Evolutionary conservation across 345 rosid genomes (phyloP), one percentile per base, ranked within the genome.

Genomic region (Salix viminalis): DNA sequence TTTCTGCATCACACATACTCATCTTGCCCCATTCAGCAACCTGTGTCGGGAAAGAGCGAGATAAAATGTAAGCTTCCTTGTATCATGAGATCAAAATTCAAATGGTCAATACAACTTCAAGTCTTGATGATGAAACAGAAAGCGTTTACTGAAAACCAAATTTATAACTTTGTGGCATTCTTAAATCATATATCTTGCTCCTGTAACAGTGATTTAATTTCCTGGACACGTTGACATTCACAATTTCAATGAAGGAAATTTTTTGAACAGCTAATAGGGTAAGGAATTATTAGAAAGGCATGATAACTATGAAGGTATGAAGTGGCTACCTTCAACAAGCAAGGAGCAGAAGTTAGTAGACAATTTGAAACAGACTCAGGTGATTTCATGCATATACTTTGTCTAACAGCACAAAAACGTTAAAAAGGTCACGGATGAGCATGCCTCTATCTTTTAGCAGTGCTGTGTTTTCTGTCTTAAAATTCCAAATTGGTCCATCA

Each of bases 1-100:
- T 88, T 81, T 96, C 97, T 5, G 97, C 98, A 79, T 96, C 98
- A 19, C 98, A 94, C 91, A 96, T 92, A 70, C 93, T 88, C 99
- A 96, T 96, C 86, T 80, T 90, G 70, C 99, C 99, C 99, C 99
- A 96, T 79, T 94, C 94, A 61, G 97, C 82, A 30, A 88, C 85
- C 98, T 96, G 89, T 71, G 44, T 11, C 48, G 41, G 44, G 26
- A 52, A 77, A 84, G 15, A 68, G 26, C 36, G 37, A 0, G 52
- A 67, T 36, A 75, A 67, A 70, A 13, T 44, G 21, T 77, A 18
- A 68, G 73, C 72, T 7, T 41, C 36, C 5, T 4, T 28, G 11
- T 12, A 56, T 41, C 7, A 6, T n/a, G 13, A 11, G 16, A 28
- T 61, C 44, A 60, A 44, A 54, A 19, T 67, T 54, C 16, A 23